Conservation (phyloP, 148 eudicot genomes). For the Chenopodium berlandieri region DNA sequence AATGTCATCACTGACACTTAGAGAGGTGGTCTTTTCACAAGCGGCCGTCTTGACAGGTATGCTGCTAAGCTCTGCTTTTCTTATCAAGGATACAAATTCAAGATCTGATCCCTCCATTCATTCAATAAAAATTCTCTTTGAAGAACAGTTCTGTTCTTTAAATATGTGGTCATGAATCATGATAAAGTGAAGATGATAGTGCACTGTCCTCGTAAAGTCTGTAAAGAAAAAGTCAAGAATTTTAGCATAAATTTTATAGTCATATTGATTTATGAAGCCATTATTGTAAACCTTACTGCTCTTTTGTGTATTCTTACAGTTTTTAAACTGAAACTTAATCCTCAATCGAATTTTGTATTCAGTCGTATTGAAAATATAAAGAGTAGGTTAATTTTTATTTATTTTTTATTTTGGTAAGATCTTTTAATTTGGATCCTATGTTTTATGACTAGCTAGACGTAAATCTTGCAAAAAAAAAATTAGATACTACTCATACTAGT, state of each 20-base stretch:
- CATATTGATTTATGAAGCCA: too few species aligned
- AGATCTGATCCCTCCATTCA: constrained; percentile 6
- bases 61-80: constrained; percentile 11
- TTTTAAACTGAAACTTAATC: too few species aligned
- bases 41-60: neutral
- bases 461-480: too few species aligned
- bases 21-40: constrained; percentile 6
- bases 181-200: constrained; percentile 17
- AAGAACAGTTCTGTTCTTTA: constrained; percentile 18
- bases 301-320: too few species aligned
- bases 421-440: too few species aligned
- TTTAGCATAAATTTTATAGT: neutral
- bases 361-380: too few species aligned
- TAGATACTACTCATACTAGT: too few species aligned
- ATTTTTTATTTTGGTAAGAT: too few species aligned
- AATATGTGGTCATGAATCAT: constrained; percentile 10
- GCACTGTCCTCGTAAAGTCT: neutral
- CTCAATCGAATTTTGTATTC: too few species aligned
- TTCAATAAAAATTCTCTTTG: constrained; percentile 20
- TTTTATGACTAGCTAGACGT: too few species aligned
- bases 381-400: too few species aligned
- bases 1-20: constrained; percentile 14
- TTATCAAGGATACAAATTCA: constrained; percentile 8
- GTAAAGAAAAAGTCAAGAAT: neutral
- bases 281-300: too few species aligned